Evolutionary conservation across 1,284 basidiomycete species (phyloP).

Genomic region (Xerocomus nothofagi): DNA sequence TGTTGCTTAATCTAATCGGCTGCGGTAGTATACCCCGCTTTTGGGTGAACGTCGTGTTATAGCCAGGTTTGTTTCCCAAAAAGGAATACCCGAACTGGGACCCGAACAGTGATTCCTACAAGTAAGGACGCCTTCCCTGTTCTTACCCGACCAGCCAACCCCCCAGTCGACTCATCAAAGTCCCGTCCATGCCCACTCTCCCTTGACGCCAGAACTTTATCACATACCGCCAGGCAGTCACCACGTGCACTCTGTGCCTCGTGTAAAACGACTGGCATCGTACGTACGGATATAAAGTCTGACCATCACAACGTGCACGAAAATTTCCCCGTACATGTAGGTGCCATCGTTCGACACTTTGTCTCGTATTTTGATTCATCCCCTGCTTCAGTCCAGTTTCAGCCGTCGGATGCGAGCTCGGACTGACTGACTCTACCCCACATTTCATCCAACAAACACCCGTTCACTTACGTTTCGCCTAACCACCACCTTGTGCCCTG

Average conservation of each 20-base stretch:
- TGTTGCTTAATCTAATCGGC: neutral
- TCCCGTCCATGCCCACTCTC: conserved; percentile 4
- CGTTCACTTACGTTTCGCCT: neutral
- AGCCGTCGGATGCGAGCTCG: neutral
- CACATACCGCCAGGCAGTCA: neutral
- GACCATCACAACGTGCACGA: conserved; percentile 10
- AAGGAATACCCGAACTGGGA: conserved; percentile 1
- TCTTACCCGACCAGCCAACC: too few species aligned
- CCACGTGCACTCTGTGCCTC: conserved; percentile 2
- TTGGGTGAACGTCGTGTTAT: conserved; percentile 3
- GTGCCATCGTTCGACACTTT: neutral
- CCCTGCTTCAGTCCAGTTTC: neutral
- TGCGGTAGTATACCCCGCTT: too few species aligned
- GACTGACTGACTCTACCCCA: neutral
- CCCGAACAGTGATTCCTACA: conserved; percentile 20
- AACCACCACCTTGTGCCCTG: neutral
- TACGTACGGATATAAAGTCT: conserved; percentile 1
- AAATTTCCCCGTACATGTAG: neutral
- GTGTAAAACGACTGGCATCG: neutral
- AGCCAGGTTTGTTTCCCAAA: neutral
- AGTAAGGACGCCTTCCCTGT: neutral
- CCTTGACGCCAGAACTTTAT: neutral
- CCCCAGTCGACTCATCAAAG: too few species aligned
- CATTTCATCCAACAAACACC: neutral
- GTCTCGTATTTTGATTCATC: neutral